phyloP scores from a whole-genome alignment of 768 basidiomycete genomes.

The Plicaturopsis crispa region DNA sequence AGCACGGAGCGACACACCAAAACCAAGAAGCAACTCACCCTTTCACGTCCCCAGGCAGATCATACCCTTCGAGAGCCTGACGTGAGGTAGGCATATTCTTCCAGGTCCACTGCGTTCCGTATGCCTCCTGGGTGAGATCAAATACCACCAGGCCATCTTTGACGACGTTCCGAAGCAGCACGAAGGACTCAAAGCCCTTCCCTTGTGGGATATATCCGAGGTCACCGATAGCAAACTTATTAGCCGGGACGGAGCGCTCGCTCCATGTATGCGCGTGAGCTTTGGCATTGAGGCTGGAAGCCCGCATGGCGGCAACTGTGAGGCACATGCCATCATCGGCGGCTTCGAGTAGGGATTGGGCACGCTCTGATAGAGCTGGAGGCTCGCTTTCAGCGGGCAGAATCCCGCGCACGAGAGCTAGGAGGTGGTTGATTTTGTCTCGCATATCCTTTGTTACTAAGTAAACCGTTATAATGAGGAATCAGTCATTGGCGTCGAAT shows the following conservation, averaged over 20 bases:
- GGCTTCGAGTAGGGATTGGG: conserved; percentile 26
- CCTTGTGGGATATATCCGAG: conserved; percentile 33
- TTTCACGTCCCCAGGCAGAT: conserved; percentile 21
- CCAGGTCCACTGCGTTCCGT: conserved; percentile 31
- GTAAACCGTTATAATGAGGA: conserved; percentile 16
- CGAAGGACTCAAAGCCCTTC: conserved; percentile 29
- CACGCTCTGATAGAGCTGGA: conserved; percentile 20
- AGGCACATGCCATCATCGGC: conserved; percentile 20
- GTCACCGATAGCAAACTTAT: conserved; percentile 35
- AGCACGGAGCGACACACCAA: neutral
- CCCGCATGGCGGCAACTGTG: conserved; percentile 29
- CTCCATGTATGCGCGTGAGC: conserved; percentile 33
- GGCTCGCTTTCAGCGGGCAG: conserved; percentile 27
- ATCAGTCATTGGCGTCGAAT: conserved; percentile 18
- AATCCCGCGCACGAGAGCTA: conserved; percentile 28
- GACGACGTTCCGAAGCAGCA: conserved; percentile 30
- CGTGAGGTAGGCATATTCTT: conserved; percentile 19
- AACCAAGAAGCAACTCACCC: conserved; percentile 17
- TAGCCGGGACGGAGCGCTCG: conserved; percentile 29
- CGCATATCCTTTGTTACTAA: no score
- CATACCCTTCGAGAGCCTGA: conserved; percentile 25
- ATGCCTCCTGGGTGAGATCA: conserved; percentile 13
- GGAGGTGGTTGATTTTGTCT: conserved; percentile 34
- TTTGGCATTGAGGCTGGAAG: conserved; percentile 25
- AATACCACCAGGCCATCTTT: conserved; percentile 19